Evolutionary conservation across 2,329 filamentous ascomycete species (phyloP).

Genomic region (Pseudogymnoascus sp.): DNA sequence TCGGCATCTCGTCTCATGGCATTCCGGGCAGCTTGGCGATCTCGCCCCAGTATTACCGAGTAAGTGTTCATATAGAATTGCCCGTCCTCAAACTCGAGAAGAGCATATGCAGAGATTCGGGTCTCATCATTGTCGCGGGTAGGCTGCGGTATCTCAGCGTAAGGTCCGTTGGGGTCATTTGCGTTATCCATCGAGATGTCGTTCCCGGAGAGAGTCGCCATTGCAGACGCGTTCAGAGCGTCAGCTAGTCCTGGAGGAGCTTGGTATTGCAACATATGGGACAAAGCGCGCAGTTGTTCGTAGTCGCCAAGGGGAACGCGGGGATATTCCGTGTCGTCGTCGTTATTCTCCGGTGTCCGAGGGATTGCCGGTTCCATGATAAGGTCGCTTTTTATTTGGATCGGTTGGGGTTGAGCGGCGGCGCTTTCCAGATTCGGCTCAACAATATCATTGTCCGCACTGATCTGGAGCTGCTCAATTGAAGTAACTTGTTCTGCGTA

Average conservation of each 20-base stretch:
- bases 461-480: slow-evolving; percentile 9
- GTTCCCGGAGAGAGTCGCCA: slow-evolving; percentile 4
- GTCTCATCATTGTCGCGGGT: slow-evolving; percentile 15
- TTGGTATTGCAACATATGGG: slow-evolving; percentile 6
- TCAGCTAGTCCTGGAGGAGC: neutral
- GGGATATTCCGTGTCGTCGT: slow-evolving; percentile 6
- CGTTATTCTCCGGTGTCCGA: slow-evolving; percentile 5
- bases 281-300: slow-evolving; percentile 2
- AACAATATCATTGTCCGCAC: neutral
- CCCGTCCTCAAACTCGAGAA: slow-evolving; percentile 65
- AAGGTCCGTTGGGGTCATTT: slow-evolving; percentile 6
- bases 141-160: slow-evolving; percentile 18
- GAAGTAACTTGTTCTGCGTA: neutral
- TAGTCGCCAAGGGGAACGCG: neutral
- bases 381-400: slow-evolving; percentile 6
- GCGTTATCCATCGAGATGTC: slow-evolving; percentile 13
- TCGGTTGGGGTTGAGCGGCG: neutral
- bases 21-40: slow-evolving; percentile 55
- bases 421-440: neutral
- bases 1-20: slow-evolving; percentile 38
- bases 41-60: slow-evolving; percentile 64
- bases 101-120: slow-evolving; percentile 41
- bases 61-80: slow-evolving; percentile 74
- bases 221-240: slow-evolving; percentile 5
- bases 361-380: slow-evolving; percentile 9